Evolutionary conservation across 192 early-diverging fungal genomes (phyloP).

Genomic region (Thoreauomyces humboldtii): DNA sequence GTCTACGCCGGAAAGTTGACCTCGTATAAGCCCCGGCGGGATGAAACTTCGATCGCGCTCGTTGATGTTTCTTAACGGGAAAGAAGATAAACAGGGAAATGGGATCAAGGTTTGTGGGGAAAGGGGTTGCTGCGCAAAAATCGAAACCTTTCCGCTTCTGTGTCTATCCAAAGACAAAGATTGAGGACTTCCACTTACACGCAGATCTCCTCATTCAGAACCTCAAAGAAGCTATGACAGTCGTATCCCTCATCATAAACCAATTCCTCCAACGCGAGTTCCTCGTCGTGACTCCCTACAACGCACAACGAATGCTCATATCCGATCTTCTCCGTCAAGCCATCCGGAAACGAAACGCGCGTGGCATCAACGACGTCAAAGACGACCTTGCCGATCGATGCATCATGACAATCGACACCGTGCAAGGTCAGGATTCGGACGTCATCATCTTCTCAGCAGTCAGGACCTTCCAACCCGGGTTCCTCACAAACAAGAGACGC

Average conservation of each 20-base stretch:
- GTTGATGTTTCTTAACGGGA: conserved; percentile 9
- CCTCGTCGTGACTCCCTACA: conserved; percentile 14
- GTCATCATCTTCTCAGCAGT: conserved; percentile 19
- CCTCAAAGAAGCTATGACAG: conserved; percentile 7
- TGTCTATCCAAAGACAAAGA: too few relatives aligned
- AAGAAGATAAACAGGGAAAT: too few relatives aligned
- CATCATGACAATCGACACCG: conserved; percentile 15
- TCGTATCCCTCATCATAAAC: conserved; percentile 15
- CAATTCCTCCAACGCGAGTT: conserved; percentile 15
- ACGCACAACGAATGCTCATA: conserved; percentile 17
- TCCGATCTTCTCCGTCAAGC: conserved; percentile 2
- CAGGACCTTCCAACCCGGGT: conserved; percentile 5
- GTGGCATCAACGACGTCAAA: conserved; percentile 18
- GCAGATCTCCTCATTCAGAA: too few relatives aligned
- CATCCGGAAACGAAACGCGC: conserved; percentile 18
- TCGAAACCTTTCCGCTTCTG: too few relatives aligned
- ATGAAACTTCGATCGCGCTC: conserved; percentile 2
- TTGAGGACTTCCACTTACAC: too few relatives aligned
- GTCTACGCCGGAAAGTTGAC: conserved; percentile 11
- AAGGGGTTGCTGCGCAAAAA: too few relatives aligned
- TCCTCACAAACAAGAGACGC: conserved; percentile 13
- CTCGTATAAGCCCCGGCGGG: conserved; percentile 10
- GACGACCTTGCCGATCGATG: not conserved
- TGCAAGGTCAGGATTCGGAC: conserved; percentile 18
- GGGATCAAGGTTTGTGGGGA: too few relatives aligned